Conservation (phyloP, 2,329 filamentous ascomycete genomes). For the Cladosporium colombiae region DNA sequence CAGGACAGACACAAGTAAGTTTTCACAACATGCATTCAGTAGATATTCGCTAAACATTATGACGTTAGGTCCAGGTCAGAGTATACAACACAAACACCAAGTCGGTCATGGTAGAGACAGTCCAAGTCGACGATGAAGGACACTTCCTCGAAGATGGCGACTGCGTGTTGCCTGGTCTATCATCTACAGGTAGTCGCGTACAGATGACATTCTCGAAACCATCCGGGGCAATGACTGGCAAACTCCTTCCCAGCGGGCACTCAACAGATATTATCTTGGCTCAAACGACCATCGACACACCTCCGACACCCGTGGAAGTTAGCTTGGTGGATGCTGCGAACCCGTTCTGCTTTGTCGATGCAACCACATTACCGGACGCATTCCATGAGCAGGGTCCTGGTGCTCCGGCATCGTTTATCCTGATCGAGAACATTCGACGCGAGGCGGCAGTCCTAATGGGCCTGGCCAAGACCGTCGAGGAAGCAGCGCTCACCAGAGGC, state of each 20-base stretch:
- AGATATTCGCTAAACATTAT: neutral
- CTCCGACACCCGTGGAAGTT: constrained; percentile 22
- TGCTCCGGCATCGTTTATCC: constrained; percentile 23
- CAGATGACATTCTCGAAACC: constrained; percentile 26
- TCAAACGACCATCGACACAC: constrained; percentile 23
- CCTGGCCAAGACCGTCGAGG: constrained; percentile 22
- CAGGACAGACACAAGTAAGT: constrained; percentile 23
- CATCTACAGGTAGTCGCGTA: constrained; percentile 24
- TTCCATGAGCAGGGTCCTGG: constrained; percentile 15
- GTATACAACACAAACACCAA: constrained; percentile 32
- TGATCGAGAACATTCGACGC: constrained; percentile 26
- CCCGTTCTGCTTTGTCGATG: constrained; percentile 27
- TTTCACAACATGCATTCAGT: neutral
- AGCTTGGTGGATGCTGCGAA: constrained; percentile 29
- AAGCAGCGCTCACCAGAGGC: constrained; percentile 29
- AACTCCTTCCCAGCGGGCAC: constrained; percentile 25
- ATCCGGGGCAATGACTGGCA: constrained; percentile 28
- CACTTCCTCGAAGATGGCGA: constrained; percentile 32
- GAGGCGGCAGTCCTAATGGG: constrained; percentile 28
- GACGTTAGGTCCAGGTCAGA: constrained; percentile 25
- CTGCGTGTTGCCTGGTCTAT: constrained; percentile 24
- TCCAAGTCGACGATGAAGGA: constrained; percentile 29
- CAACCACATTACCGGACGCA: constrained; percentile 20
- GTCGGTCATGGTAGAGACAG: constrained; percentile 26
- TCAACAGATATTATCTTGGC: constrained; percentile 25